Evolutionary conservation across 768 basidiomycete species (phyloP).

Genomic region (Psilocybe azurescens): DNA sequence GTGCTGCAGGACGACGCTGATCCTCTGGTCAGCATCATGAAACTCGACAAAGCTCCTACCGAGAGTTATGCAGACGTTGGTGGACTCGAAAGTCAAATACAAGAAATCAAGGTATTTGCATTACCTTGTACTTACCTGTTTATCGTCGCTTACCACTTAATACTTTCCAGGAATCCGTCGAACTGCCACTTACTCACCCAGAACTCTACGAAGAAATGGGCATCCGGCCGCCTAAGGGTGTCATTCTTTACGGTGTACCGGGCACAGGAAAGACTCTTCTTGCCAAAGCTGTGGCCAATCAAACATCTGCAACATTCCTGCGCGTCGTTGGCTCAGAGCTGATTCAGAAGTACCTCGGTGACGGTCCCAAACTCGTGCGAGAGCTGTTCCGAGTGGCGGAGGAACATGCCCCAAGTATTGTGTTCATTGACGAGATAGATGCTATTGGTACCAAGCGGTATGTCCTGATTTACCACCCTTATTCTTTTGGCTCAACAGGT

Average conservation of each 20-base stretch:
- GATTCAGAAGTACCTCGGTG: constrained; percentile 99
- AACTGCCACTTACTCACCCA: constrained; percentile 95
- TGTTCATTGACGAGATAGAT: constrained; percentile 99
- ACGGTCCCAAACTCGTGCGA: constrained; percentile 97
- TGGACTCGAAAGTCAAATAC: constrained; percentile 95
- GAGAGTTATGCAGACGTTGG: constrained; percentile 99
- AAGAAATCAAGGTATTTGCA: constrained; percentile 89
- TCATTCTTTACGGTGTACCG: constrained; percentile 97
- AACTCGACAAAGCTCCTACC: constrained; percentile 97
- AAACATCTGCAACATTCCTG: constrained; percentile 97
- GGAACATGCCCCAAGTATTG: constrained; percentile 97
- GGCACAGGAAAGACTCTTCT: constrained; percentile 98
- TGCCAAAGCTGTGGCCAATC: constrained; percentile 97
- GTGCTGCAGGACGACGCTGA: constrained; percentile 95
- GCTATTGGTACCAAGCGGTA: constrained; percentile 98
- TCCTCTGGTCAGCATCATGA: constrained; percentile 98
- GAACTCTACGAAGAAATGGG: constrained; percentile 99
- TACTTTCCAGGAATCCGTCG: constrained; percentile 85
- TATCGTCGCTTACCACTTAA: constrained; percentile 3
- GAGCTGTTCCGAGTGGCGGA: constrained; percentile 97
- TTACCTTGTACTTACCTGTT: neutral
- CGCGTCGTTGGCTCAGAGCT: constrained; percentile 97
- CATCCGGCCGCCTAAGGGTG: constrained; percentile 99
- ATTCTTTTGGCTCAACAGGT: constrained; percentile 15
- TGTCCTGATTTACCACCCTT: constrained; percentile 22